Percentiles rank a stretch among this genome's conserved stretches.
Conservation (phyloP, 1,284 basidiomycete genomes). For the Entoloma clypeatum region DNA sequence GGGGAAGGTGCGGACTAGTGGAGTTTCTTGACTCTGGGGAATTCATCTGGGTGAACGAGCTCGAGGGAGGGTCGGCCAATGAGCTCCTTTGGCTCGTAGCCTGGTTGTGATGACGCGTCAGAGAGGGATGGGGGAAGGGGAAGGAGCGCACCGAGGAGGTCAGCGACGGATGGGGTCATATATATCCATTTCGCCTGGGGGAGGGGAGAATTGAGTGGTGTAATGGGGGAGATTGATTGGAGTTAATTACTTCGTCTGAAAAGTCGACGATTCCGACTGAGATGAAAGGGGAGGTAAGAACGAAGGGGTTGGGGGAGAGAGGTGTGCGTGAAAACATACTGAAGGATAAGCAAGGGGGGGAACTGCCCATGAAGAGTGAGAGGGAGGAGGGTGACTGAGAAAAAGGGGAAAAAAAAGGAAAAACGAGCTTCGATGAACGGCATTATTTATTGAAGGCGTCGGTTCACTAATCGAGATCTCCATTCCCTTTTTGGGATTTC, state of each 20-base stretch:
- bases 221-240: slow-evolving; percentile 5
- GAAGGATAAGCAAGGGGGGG: slow-evolving; percentile 61
- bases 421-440: slow-evolving; percentile 15
- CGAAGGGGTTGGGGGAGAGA: slow-evolving; percentile 3
- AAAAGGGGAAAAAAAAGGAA: slow-evolving; percentile 13
- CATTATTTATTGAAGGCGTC: slow-evolving; percentile 18
- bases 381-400: slow-evolving; percentile 13
- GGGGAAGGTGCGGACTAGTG: slow-evolving; percentile 54
- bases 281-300: slow-evolving; percentile 13
- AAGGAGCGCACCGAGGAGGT: slow-evolving; percentile 55
- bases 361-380: slow-evolving; percentile 28
- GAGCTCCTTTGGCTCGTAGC: slow-evolving; percentile 67
- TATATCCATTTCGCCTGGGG: slow-evolving; percentile 66
- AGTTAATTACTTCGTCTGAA: slow-evolving; percentile 51
- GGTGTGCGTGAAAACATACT: slow-evolving; percentile 48
- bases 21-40: slow-evolving; percentile 53
- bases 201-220: slow-evolving; percentile 8
- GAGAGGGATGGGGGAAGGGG: neutral
- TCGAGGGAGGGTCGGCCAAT: slow-evolving; percentile 61
- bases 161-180: slow-evolving; percentile 63
- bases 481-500: slow-evolving; percentile 3
- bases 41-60: slow-evolving; percentile 75
- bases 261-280: slow-evolving; percentile 76
- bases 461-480: slow-evolving; percentile 10
- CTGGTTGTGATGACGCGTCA: slow-evolving; percentile 31